These are phyloP conservation scores for Scopulariopsis brevicaulis DNA, from an alignment of 2,329 filamentous ascomycete genomes.

Conservation along the genomic window DNA sequence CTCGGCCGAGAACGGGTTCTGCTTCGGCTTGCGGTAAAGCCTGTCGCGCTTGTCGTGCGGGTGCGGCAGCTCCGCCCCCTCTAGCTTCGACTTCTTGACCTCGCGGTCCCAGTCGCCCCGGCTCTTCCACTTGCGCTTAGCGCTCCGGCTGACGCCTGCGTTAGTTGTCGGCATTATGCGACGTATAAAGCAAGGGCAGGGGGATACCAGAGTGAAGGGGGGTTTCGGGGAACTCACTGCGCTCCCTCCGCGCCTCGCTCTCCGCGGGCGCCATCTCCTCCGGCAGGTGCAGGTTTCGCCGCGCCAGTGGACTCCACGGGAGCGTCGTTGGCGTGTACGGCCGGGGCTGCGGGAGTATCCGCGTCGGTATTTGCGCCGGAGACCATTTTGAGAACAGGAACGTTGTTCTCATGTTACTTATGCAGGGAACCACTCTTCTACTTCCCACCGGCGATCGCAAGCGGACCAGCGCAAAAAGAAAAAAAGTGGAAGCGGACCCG, in stretches of 20 bases:
- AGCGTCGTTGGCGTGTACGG: not conserved
- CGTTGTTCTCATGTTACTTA: not conserved
- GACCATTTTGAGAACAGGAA: conserved; percentile 2
- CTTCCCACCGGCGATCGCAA: not conserved
- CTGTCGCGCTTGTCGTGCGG: conserved; percentile 7
- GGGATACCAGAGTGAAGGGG: not conserved
- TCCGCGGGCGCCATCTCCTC: not conserved
- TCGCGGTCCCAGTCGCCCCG: not conserved
- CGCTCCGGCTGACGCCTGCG: not conserved
- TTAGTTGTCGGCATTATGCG: conserved; percentile 2
- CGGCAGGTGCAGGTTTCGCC: conserved; percentile 1
- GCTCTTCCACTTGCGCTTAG: not conserved
- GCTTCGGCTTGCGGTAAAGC: conserved; percentile 7
- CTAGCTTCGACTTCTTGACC: conserved; percentile 7
- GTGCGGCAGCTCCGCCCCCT: conserved; percentile 4
- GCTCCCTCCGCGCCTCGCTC: not conserved
- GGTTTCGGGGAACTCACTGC: not conserved
- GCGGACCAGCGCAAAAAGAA: not conserved
- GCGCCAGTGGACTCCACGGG: not conserved
- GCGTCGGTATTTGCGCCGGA: conserved; percentile 1
- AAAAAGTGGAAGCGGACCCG: not conserved
- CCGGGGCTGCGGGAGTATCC: not conserved
- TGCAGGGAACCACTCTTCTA: not conserved
- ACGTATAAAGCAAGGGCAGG: not conserved
- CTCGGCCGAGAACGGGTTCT: conserved; percentile 51